Evolutionary conservation across 2,329 filamentous ascomycete genomes (phyloP).

Genomic region (Pezicula neosporulosa): DNA sequence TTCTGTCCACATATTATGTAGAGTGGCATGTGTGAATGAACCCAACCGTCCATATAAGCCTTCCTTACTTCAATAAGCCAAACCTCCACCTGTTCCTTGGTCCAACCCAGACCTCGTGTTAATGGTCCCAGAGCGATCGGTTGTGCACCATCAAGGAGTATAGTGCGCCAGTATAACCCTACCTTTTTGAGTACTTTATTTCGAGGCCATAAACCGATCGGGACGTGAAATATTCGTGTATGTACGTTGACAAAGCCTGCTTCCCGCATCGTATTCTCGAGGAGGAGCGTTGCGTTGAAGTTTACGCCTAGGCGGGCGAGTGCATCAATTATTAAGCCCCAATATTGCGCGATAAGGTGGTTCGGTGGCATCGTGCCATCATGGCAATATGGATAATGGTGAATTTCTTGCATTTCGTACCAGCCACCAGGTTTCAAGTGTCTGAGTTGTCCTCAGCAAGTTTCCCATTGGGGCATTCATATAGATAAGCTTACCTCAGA

Average conservation of each 20-base stretch:
- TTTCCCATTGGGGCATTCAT: not conserved
- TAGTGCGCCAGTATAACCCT: constrained; percentile 48
- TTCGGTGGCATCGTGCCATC: constrained; percentile 34
- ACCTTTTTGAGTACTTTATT: constrained; percentile 48
- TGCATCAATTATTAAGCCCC: constrained; percentile 41
- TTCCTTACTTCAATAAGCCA: constrained; percentile 45
- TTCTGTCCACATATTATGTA: constrained; percentile 53
- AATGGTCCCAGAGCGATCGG: constrained; percentile 50
- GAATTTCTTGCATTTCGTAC: constrained; percentile 53
- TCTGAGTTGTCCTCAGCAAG: constrained; percentile 24
- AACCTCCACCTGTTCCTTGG: constrained; percentile 42
- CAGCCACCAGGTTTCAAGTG: constrained; percentile 51
- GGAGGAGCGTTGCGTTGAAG: constrained; percentile 38
- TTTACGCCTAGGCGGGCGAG: constrained; percentile 42
- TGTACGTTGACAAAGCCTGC: constrained; percentile 50
- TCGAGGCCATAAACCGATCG: constrained; percentile 46
- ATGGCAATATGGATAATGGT: constrained; percentile 44
- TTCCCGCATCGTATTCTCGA: constrained; percentile 43
- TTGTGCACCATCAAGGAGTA: constrained; percentile 46
- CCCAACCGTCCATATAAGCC: constrained; percentile 37
- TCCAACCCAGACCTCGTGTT: constrained; percentile 46
- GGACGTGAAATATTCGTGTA: constrained; percentile 46
- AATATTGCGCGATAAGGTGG: constrained; percentile 43
- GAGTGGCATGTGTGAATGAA: constrained; percentile 51
- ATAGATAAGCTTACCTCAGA: constrained; percentile 38